Percentiles rank a stretch among this genome's conserved stretches.
Conservation (phyloP, 1,284 basidiomycete species). For the Meira nashicola region DNA sequence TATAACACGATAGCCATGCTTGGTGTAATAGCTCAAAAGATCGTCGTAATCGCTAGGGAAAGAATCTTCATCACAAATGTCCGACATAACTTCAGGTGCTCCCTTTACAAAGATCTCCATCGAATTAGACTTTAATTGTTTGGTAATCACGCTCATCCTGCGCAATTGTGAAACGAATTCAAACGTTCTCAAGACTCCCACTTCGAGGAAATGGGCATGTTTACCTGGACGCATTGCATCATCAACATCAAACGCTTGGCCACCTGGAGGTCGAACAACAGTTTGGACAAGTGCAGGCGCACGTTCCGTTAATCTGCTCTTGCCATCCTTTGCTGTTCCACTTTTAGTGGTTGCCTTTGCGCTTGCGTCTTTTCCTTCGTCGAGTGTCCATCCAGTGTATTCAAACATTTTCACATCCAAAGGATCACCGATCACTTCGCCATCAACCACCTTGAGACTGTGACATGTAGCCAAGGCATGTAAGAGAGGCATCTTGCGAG, state of each 20-base stretch:
- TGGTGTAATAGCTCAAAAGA: slow-evolving; percentile 91
- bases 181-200: slow-evolving; percentile 87
- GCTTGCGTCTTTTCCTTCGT: slow-evolving; percentile 63
- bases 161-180: slow-evolving; percentile 92
- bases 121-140: slow-evolving; percentile 81
- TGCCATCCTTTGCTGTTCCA: slow-evolving; percentile 45
- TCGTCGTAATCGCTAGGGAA: slow-evolving; percentile 90
- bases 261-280: slow-evolving; percentile 90
- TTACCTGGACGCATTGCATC: slow-evolving; percentile 76
- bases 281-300: slow-evolving; percentile 91
- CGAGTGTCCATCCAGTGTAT: slow-evolving; percentile 91
- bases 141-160: slow-evolving; percentile 96
- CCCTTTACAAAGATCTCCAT: slow-evolving; percentile 99
- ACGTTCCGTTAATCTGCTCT: slow-evolving; percentile 60
- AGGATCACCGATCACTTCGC: slow-evolving; percentile 86
- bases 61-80: slow-evolving; percentile 64
- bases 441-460: slow-evolving; percentile 85
- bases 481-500: slow-evolving; percentile 72
- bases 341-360: slow-evolving; percentile 36
- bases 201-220: slow-evolving; percentile 90
- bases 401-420: slow-evolving; percentile 84
- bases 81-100: slow-evolving; percentile 93
- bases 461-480: slow-evolving; percentile 96
- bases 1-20: slow-evolving; percentile 94
- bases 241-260: slow-evolving; percentile 79